Percentiles rank a stretch among this genome's conserved stretches.
Evolutionary conservation across 73 alveolate genomes (phyloP).

Genomic region (Symbiodinium pilosum): DNA sequence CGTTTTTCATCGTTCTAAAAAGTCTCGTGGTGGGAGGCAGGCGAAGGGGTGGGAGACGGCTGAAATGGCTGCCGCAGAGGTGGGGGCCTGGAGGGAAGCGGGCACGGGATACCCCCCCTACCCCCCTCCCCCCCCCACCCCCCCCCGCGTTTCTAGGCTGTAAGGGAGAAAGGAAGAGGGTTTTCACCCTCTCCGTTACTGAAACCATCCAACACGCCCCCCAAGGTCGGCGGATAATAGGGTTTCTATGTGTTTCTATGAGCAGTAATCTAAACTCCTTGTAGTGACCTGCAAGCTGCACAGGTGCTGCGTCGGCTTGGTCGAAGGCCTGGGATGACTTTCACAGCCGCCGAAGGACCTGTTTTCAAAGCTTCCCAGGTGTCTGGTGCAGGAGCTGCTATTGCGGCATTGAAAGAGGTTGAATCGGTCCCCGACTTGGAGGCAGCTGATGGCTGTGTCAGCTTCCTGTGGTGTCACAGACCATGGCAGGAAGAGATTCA

Average conservation of each 20-base stretch:
- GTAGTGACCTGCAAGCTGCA: too few relatives aligned
- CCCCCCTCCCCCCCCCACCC: too few relatives aligned
- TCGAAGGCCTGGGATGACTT: constrained; percentile 17
- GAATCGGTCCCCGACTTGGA: constrained; percentile 54
- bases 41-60: background rate
- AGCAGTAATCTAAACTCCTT: background rate
- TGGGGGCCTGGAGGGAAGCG: background rate
- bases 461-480: too few relatives aligned
- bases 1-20: too few relatives aligned
- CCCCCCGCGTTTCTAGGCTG: background rate
- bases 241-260: background rate
- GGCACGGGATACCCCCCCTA: background rate
- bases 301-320: constrained; percentile 91
- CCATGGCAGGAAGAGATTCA: constrained; percentile 37
- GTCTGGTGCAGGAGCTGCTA: constrained; percentile 67
- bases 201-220: too few relatives aligned
- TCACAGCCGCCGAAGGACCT: background rate
- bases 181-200: too few relatives aligned
- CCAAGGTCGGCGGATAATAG: too few relatives aligned
- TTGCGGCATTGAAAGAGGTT: constrained; percentile 41
- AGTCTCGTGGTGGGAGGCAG: background rate
- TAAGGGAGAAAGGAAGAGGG: too few relatives aligned
- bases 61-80: background rate
- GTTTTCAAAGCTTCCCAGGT: background rate
- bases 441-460: background rate